A percentile compares a stretch with the other conserved stretches of the same genome.
Evolutionary conservation across 2,329 filamentous ascomycete genomes (phyloP).

Genomic region (Podosphaera fusca): DNA sequence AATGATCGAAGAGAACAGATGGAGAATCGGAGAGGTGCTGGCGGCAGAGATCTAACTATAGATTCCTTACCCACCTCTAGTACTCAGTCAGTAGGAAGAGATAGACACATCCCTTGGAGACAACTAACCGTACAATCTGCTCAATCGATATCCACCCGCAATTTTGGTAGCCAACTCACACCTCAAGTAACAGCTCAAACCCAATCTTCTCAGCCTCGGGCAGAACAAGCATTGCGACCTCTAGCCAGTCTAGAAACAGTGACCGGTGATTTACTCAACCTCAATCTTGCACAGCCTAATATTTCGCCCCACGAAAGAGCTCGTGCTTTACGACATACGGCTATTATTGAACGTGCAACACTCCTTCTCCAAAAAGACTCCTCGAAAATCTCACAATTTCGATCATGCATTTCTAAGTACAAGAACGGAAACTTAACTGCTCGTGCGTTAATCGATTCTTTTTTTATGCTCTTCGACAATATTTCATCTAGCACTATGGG

Average conservation of each 20-base stretch:
- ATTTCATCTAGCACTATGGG: conserved; percentile 60
- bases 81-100: conserved; percentile 58
- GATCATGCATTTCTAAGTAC: conserved; percentile 56
- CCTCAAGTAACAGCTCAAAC: conserved; percentile 23
- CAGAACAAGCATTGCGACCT: conserved; percentile 6
- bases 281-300: conserved; percentile 23
- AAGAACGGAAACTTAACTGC: conserved; percentile 46
- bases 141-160: conserved; percentile 55
- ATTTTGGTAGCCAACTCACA: conserved; percentile 52
- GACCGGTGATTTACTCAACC: conserved; percentile 23
- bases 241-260: conserved; percentile 8
- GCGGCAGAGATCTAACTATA: conserved; percentile 66
- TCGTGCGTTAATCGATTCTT: conserved; percentile 58
- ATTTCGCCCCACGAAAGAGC: conserved; percentile 60
- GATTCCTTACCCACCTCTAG: conserved; percentile 57
- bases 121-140: conserved; percentile 80
- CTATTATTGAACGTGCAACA: conserved; percentile 66
- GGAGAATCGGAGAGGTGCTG: conserved; percentile 15
- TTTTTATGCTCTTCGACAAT: conserved; percentile 66
- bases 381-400: conserved; percentile 55
- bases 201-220: conserved; percentile 4
- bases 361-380: conserved; percentile 59
- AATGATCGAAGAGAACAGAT: conserved; percentile 21
- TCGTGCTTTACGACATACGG: conserved; percentile 53
- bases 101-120: conserved; percentile 76